These are phyloP conservation scores for Globisporangium spiculum DNA, from an alignment of 352 stramenopile species.

Conservation along the genomic window DNA sequence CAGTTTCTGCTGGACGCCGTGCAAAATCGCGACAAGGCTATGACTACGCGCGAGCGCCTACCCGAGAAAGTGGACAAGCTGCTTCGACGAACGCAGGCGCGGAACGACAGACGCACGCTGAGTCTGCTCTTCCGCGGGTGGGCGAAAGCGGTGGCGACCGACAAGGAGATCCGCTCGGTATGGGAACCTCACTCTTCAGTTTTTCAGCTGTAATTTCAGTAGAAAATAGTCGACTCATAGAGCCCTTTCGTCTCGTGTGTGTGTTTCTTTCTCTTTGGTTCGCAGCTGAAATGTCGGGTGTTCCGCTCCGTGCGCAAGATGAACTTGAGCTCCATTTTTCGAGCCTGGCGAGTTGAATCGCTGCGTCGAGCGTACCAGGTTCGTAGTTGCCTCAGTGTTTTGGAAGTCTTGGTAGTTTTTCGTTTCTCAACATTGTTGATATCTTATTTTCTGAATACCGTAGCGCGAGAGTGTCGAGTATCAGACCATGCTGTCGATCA, in stretches of 20 bases:
- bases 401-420: not conserved
- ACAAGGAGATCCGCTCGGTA: constrained; percentile 47
- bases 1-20: constrained; percentile 49
- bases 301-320: constrained; percentile 54
- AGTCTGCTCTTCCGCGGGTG: constrained; percentile 50
- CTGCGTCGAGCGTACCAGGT: constrained; percentile 62
- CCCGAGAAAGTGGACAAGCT: constrained; percentile 43
- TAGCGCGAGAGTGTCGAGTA: constrained; percentile 71
- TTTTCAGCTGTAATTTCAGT: not conserved
- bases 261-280: not conserved
- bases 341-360: constrained; percentile 69
- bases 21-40: constrained; percentile 44
- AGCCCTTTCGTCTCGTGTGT: not conserved
- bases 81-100: constrained; percentile 20
- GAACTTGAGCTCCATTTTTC: constrained; percentile 61
- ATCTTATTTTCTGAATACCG: not conserved
- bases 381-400: not conserved
- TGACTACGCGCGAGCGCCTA: constrained; percentile 39
- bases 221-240: not conserved
- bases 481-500: constrained; percentile 80
- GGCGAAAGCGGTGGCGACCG: constrained; percentile 31
- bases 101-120: constrained; percentile 20
- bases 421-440: not conserved
- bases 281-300: constrained; percentile 55
- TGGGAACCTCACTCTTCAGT: not conserved